Evolutionary conservation across 2,329 filamentous ascomycete species (phyloP), one percentile per base, ranked within the genome.

Genomic region (Nemania sp.): DNA sequence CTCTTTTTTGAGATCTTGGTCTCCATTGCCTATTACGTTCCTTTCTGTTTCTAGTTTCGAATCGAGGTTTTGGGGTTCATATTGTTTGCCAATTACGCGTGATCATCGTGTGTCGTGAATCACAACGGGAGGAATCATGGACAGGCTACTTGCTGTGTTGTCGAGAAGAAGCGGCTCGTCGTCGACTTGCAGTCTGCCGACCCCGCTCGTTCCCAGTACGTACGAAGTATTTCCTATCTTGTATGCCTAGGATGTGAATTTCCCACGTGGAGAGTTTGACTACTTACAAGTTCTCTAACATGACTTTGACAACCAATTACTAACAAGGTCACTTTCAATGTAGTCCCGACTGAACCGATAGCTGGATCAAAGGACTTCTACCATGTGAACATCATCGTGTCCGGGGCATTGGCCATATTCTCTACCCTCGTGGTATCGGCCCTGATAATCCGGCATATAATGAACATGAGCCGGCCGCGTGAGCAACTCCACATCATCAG

Each of bases 401-500:
- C 79, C 0, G 80, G 80, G 3, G 72, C 70, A 43, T 79, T 79
- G 57, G 75, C 78, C 2, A 75, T 73, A 8, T 71, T 81, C 13
- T 74, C 77, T 0, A 77, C 70, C 18, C 35, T 81, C 1, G 57
- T 75, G 41, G 75, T 78, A 5, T 71, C 78, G 22, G 38, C 63
- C 11, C 66, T 80, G 32, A 79, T 82, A 73, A 64, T 72, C 15
- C 73, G 73, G 35, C 81, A 82, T 64, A 78, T 79, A 3, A 80
- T 77, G 3, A 80, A 80, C 32, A 73, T 82, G 11, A 82, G 80
- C 72, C 80, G 79, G 29, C 80, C 80, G 3, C 78, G 76, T 54
- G 79, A 83, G 68, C 82, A 83, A 67, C 73, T 80, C 58, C 80
- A 83, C 52, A 81, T 84, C 58, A 78, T 85, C 70, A 77, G 81